phyloP scores from a whole-genome alignment of 176 grass and related monocot genomes.

The Juncus inflexus region DNA sequence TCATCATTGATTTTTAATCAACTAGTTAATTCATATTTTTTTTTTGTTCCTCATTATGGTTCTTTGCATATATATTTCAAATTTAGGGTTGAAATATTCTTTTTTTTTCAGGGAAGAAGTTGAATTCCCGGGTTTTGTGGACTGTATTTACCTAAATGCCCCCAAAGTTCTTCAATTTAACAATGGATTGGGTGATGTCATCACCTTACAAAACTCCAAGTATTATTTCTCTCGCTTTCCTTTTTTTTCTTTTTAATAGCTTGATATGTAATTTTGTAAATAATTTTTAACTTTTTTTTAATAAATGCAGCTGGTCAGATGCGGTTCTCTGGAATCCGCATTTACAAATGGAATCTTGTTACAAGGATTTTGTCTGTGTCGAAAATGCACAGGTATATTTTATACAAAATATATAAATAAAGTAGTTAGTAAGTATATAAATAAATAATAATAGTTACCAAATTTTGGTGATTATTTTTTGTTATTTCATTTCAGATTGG shows the following conservation, averaged over 20 bases:
- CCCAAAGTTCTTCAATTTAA: slow-evolving; percentile 61
- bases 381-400: slow-evolving; percentile 83
- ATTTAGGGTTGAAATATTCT: slow-evolving; percentile 20
- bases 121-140: slow-evolving; percentile 83
- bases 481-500: slow-evolving; percentile 49
- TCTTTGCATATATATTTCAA: not conserved
- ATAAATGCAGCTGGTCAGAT: slow-evolving; percentile 77
- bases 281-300: slow-evolving; percentile 28
- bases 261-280: slow-evolving; percentile 16
- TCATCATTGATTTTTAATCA: no score
- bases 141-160: slow-evolving; percentile 79
- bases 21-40: no score
- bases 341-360: slow-evolving; percentile 90
- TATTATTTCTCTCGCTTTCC: slow-evolving; percentile 21
- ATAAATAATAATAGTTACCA: not conserved
- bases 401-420: slow-evolving; percentile 5
- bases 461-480: slow-evolving; percentile 27
- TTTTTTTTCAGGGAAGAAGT: slow-evolving; percentile 53
- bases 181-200: slow-evolving; percentile 88
- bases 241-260: not conserved
- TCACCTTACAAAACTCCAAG: slow-evolving; percentile 69
- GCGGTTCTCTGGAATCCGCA: slow-evolving; percentile 96
- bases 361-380: slow-evolving; percentile 96
- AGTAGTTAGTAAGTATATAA: not conserved
- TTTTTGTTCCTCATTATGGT: not conserved